Percentiles rank a stretch among this genome's conserved stretches.
Evolutionary conservation across 176 grass and related monocot species (phyloP).

Genomic region (Lolium multiflorum): DNA sequence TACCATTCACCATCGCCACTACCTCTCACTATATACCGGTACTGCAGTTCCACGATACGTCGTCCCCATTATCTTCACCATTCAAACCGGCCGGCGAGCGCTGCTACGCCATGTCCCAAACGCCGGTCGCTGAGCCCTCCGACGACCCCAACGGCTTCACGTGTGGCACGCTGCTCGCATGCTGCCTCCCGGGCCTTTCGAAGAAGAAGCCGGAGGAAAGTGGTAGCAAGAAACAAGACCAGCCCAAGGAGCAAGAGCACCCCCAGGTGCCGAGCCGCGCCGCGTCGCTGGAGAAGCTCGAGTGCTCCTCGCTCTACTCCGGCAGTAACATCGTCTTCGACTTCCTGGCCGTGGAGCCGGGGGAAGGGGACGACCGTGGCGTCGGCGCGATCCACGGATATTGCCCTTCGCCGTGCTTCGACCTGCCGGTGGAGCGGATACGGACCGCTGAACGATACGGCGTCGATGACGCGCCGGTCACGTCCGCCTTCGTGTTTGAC

Average conservation of each 20-base stretch:
- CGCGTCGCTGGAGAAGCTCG: slow-evolving; percentile 37
- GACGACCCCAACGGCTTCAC: slow-evolving; percentile 34
- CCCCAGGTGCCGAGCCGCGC: background rate
- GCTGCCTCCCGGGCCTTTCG: slow-evolving; percentile 42
- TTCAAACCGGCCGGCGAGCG: slow-evolving; percentile 21
- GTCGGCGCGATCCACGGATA: slow-evolving; percentile 1
- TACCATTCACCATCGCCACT: background rate
- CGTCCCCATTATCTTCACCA: background rate
- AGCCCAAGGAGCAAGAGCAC: background rate
- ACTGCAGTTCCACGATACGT: background rate
- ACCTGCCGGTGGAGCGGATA: slow-evolving; percentile 56
- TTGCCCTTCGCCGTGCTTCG: slow-evolving; percentile 62
- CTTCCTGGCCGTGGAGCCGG: slow-evolving; percentile 20
- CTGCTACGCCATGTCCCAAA: slow-evolving; percentile 39
- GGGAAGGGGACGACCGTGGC: background rate
- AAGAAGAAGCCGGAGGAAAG: slow-evolving; percentile 49
- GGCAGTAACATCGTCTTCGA: slow-evolving; percentile 56
- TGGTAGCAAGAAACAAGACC: slow-evolving; percentile 8
- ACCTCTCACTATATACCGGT: slow-evolving; percentile 26
- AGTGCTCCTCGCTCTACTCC: slow-evolving; percentile 47
- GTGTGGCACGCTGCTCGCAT: slow-evolving; percentile 51
- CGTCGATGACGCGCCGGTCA: slow-evolving; percentile 17
- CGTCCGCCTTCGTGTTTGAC: slow-evolving; percentile 42
- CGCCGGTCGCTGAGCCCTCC: slow-evolving; percentile 34
- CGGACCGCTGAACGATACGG: slow-evolving; percentile 27